Evolutionary conservation across 495 filamentous ascomycete genomes (phyloP).

Genomic region (Rhypophila decipiens): DNA sequence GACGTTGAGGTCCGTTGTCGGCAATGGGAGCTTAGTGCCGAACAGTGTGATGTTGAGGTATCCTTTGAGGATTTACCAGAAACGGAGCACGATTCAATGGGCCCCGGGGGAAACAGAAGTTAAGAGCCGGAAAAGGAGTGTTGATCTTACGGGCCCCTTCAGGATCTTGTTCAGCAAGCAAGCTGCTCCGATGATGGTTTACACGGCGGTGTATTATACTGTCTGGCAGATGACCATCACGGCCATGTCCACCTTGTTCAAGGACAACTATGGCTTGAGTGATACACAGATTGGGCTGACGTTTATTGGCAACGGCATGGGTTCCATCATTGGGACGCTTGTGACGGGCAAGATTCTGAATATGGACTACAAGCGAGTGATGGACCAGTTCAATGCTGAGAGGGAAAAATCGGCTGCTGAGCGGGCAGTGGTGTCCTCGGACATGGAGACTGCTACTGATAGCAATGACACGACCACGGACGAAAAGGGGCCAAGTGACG

Average conservation of each 20-base stretch:
- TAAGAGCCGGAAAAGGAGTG: slow-evolving; percentile 18
- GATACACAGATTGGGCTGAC: slow-evolving; percentile 63
- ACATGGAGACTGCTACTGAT: slow-evolving; percentile 46
- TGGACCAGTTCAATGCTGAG: no score
- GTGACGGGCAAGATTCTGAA: slow-evolving; percentile 55
- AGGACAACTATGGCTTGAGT: slow-evolving; percentile 56
- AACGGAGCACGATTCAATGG: slow-evolving; percentile 36
- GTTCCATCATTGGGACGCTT: slow-evolving; percentile 61
- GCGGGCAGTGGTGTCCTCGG: slow-evolving; percentile 40
- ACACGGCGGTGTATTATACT: slow-evolving; percentile 47
- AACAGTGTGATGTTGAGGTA: slow-evolving; percentile 51
- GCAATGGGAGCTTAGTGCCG: slow-evolving; percentile 58
- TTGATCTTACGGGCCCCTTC: slow-evolving; percentile 62
- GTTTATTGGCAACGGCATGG: slow-evolving; percentile 56
- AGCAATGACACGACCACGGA: no score
- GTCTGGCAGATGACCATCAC: slow-evolving; percentile 39
- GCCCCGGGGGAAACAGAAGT: slow-evolving; percentile 16
- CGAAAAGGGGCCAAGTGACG: no score
- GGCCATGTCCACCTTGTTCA: slow-evolving; percentile 55
- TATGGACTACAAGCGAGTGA: slow-evolving; percentile 48
- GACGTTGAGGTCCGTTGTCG: slow-evolving; percentile 64
- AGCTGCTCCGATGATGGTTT: no score
- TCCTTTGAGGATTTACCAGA: no score
- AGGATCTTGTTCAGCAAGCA: slow-evolving; percentile 52
- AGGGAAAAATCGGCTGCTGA: no score